phyloP scores from a whole-genome alignment of 495 filamentous ascomycete genomes.

The Trichoderma gamsii region DNA sequence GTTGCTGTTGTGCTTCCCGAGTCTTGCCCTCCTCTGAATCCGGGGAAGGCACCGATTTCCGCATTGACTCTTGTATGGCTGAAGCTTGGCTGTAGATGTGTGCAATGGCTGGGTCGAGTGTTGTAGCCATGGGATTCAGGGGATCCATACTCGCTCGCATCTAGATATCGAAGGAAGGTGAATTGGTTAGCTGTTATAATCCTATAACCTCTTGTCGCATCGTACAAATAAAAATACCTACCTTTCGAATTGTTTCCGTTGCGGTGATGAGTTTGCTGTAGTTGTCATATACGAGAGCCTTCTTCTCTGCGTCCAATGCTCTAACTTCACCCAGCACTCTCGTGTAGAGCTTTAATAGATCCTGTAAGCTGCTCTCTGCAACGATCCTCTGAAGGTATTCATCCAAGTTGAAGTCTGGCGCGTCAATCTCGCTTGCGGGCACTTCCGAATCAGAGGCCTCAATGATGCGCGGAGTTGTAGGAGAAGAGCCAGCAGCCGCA shows the following conservation, averaged over 20 bases:
- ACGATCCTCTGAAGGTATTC: constrained; percentile 61
- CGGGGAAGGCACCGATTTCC: constrained; percentile 33
- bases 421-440: constrained; percentile 49
- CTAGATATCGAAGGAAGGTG: constrained; percentile 17
- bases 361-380: constrained; percentile 56
- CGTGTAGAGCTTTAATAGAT: constrained; percentile 58
- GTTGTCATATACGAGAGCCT: constrained; percentile 96
- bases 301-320: constrained; percentile 87
- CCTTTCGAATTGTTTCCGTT: constrained; percentile 86
- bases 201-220: background rate
- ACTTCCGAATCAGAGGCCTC: constrained; percentile 38
- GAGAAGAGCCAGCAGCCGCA: constrained; percentile 10
- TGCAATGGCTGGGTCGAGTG: constrained; percentile 67
- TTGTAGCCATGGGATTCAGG: constrained; percentile 62
- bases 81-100: constrained; percentile 76
- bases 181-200: background rate
- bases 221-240: constrained; percentile 24
- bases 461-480: constrained; percentile 29
- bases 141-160: constrained; percentile 74
- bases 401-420: constrained; percentile 47
- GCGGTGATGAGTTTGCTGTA: constrained; percentile 92
- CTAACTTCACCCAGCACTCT: constrained; percentile 70
- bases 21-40: constrained; percentile 30
- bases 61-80: constrained; percentile 51
- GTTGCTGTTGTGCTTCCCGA: constrained; percentile 30